phyloP scores from a whole-genome alignment of 495 filamentous ascomycete species.

The Penicillium herquei region DNA sequence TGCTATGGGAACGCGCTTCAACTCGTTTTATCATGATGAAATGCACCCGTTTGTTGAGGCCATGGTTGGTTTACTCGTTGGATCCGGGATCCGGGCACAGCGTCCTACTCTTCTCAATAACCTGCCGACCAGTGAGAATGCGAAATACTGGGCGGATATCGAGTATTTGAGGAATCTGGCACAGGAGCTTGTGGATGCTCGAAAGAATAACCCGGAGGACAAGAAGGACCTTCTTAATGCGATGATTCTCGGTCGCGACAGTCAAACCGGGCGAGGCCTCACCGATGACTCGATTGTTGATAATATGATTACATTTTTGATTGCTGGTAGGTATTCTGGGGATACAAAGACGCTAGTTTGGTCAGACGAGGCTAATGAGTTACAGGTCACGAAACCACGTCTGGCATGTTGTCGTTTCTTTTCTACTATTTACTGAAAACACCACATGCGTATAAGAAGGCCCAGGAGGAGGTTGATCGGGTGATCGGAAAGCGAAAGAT shows the following conservation, averaged over 20 bases:
- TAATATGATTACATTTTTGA: conserved; percentile 72
- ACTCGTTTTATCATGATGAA: conserved; percentile 67
- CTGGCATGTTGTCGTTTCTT: conserved; percentile 51
- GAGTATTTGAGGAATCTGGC: conserved; percentile 53
- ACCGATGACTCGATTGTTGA: conserved; percentile 60
- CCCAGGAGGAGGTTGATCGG: conserved; percentile 64
- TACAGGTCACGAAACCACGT: conserved; percentile 71
- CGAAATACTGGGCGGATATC: conserved; percentile 60
- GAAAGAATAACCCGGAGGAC: conserved; percentile 51
- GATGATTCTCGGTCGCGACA: conserved; percentile 66
- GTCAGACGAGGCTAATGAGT: conserved; percentile 9
- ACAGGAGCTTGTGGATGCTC: conserved; percentile 57
- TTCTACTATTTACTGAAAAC: conserved; percentile 63
- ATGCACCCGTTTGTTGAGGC: conserved; percentile 66
- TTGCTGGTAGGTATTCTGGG: conserved; percentile 39
- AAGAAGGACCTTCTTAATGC: conserved; percentile 70
- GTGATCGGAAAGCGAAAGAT: conserved; percentile 66
- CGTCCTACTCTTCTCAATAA: conserved; percentile 52
- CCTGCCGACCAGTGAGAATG: conserved; percentile 49
- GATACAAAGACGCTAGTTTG: not conserved
- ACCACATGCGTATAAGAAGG: conserved; percentile 55
- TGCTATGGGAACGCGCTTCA: conserved; percentile 73
- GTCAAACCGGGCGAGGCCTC: conserved; percentile 63
- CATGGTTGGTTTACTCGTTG: conserved; percentile 59
- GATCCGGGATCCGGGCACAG: conserved; percentile 49